Base-by-base conservation (phyloP, 75 land plant species). In the Sequoia sempervirens region DNA sequence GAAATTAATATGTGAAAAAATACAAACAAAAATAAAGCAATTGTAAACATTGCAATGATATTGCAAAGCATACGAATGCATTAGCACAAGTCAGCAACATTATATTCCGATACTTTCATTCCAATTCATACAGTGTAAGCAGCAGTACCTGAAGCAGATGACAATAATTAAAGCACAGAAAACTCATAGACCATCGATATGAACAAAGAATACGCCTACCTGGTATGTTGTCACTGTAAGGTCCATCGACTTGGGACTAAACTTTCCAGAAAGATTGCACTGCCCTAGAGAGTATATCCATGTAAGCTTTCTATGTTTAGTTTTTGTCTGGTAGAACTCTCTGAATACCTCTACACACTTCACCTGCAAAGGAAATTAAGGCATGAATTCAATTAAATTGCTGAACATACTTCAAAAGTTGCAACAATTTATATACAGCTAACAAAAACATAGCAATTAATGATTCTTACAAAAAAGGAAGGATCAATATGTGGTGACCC, bases 241-340 rank as follows among this genome's bases (percentile, higher is more conserved):
- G 82, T 97, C 96, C 45, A 97, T 94, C 3, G 93, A 76, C 84
- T 95, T 97, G 28, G 88, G 56, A 5, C 92, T 95, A 90, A 95
- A 97, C 87, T 92, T 96, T 12, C 97, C 99, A 85, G 75, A 87
- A 36, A 97, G 88, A 81, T 93, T 89, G 83, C 99, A 97, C 0
- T 92, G 92, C n/a, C 99, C 99, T 90, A 97, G 84, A 5, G 99
- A 97, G 83, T 94, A 96, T 70, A 97, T 94, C 99, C 99, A 97
- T 43, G 99, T 94, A 52, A 97, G 92, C 84, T 95, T 97, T 81
- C 98, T 87, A 85, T 97, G 99, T 75, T 97, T 95, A 45, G 98
- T 93, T 87, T 94, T 96, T 69, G 95, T 93, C 82, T 97, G 96
- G 58, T 97, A 97, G 78, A 95, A 97, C 78, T 94, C 98, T 64